Percentiles rank a stretch among this genome's conserved stretches.
phyloP scores from a whole-genome alignment of 495 filamentous ascomycete species.

The Venustampulla echinocandica region DNA sequence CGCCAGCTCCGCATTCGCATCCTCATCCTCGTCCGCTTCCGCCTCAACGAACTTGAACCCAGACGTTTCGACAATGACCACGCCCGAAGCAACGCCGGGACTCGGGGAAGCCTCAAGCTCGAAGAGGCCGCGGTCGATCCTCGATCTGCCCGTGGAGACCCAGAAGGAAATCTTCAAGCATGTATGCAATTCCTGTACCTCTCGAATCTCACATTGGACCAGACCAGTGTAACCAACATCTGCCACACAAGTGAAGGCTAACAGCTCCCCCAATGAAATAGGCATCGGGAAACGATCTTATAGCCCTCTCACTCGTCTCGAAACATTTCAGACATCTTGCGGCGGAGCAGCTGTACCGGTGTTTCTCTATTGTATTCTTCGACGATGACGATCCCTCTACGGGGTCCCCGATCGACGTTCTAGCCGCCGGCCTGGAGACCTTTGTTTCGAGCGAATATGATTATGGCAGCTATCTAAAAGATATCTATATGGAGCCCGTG shows the following conservation, averaged over 20 bases:
- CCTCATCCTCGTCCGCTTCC: background rate
- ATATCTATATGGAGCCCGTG: constrained; percentile 41
- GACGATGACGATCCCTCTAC: constrained; percentile 41
- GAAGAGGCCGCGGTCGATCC: constrained; percentile 18
- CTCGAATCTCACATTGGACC: background rate
- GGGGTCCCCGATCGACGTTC: constrained; percentile 39
- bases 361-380: constrained; percentile 46
- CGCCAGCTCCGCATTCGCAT: background rate
- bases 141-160: constrained; percentile 41
- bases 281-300: constrained; percentile 38
- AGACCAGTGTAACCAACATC: background rate
- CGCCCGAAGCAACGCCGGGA: too few relatives aligned
- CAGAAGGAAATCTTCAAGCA: constrained; percentile 42
- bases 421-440: constrained; percentile 49
- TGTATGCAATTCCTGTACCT: constrained; percentile 23
- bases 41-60: background rate
- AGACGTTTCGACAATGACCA: too few relatives aligned
- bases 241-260: too few relatives aligned
- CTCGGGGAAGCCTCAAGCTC: background rate
- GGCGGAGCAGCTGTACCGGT: constrained; percentile 47
- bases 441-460: constrained; percentile 51
- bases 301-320: constrained; percentile 46
- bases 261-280: constrained; percentile 9
- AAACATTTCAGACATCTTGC: constrained; percentile 47
- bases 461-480: constrained; percentile 47